Percentiles rank a stretch among this genome's conserved stretches.
phyloP scores from a whole-genome alignment of 495 filamentous ascomycete species.

The Penicillium bovifimosum region DNA sequence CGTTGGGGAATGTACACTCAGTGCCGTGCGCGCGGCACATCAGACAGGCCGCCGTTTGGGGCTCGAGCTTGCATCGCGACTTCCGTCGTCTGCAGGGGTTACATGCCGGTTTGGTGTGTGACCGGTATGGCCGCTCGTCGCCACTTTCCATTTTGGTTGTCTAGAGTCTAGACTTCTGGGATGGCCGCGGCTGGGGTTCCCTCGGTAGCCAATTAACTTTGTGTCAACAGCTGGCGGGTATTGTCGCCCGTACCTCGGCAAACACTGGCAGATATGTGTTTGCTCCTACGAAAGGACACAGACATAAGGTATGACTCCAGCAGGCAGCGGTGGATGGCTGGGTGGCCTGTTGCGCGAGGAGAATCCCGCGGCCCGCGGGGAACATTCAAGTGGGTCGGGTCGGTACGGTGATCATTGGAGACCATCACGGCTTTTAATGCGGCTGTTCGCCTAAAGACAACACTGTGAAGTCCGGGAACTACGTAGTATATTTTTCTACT shows the following conservation, averaged over 20 bases:
- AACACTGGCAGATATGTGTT: not conserved
- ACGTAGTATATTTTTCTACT: too few species aligned
- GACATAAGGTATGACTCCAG: too few species aligned
- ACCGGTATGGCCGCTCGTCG: constrained; percentile 5
- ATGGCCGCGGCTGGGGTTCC: not conserved
- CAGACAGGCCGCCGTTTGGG: constrained; percentile 3
- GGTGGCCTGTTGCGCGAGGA: not conserved
- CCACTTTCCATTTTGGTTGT: constrained; percentile 1
- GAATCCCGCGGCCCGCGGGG: constrained; percentile 4
- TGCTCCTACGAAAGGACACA: not conserved
- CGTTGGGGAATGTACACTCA: constrained; percentile 6
- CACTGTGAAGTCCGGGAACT: too few species aligned
- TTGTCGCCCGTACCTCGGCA: too few species aligned
- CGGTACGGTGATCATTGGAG: too few species aligned
- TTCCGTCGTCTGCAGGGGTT: constrained; percentile 3
- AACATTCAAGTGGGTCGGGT: not conserved
- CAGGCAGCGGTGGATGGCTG: too few species aligned
- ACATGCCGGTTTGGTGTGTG: constrained; percentile 8
- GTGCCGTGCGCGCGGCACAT: constrained; percentile 8
- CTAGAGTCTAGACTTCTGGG: not conserved
- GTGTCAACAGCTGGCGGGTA: too few species aligned
- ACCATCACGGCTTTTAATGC: not conserved
- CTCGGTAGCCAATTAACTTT: too few species aligned
- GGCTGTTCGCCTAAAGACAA: too few species aligned
- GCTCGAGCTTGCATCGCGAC: constrained; percentile 8